A percentile compares a stretch with the other conserved stretches of the same genome.
phyloP scores from a whole-genome alignment of 2,329 filamentous ascomycete species.

The Samsoniella hepiali region DNA sequence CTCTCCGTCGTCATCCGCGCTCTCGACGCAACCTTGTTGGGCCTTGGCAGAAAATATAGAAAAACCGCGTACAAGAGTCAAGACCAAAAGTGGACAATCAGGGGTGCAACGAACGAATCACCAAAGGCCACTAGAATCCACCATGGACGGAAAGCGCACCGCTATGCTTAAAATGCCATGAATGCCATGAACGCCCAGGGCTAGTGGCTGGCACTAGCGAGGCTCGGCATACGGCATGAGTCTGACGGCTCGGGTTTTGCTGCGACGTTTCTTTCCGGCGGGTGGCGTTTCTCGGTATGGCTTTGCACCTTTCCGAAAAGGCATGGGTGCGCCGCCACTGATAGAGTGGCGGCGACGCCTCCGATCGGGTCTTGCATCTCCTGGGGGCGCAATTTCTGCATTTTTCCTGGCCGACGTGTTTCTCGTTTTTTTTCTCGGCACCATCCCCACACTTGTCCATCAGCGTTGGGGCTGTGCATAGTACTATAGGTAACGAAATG shows the following conservation, averaged over 20 bases:
- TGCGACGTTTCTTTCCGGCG: neutral
- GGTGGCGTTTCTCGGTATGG: neutral
- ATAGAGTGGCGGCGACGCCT: neutral
- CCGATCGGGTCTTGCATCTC: neutral
- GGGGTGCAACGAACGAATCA: conserved; percentile 2
- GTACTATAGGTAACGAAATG: neutral
- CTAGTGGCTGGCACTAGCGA: conserved; percentile 5
- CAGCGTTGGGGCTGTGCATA: neutral
- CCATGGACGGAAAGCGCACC: neutral
- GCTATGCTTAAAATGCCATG: conserved; percentile 4
- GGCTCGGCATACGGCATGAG: conserved; percentile 12
- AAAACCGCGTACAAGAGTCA: neutral
- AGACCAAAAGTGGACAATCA: conserved; percentile 1
- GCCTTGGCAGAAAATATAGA: conserved; percentile 1
- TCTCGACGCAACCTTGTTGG: neutral
- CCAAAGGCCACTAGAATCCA: conserved; percentile 4
- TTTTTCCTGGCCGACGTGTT: neutral
- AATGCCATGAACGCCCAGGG: neutral
- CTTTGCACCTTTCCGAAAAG: neutral
- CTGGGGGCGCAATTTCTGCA: neutral
- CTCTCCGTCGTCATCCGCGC: neutral
- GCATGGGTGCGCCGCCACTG: neutral
- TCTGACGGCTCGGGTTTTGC: neutral
- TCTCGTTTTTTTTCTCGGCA: neutral
- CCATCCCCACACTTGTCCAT: neutral